Base-by-base conservation (phyloP, 2,329 filamentous ascomycete genomes). In the Pyrenochaeta sp. region DNA sequence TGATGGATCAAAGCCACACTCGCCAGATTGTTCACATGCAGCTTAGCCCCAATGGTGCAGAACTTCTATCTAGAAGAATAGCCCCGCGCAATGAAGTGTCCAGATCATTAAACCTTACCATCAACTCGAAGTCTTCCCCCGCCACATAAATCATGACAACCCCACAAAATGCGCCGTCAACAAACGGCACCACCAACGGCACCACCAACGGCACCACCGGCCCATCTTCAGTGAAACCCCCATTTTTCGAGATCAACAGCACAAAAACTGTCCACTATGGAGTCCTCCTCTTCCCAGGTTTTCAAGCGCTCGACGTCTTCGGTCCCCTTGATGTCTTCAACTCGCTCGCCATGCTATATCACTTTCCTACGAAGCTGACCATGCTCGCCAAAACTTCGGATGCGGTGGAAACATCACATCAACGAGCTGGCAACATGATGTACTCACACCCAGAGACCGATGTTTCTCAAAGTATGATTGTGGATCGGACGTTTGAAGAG, bases 251-350 rank as follows among this genome's bases (percentile, higher is more conserved):
- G 3, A 50, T 48, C 36, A 35, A 56, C n/a, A 44, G 51, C 18
- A 39, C 56, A 9, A 59, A 41, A 18, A 48, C 64, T 2, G 36
- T 66, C 1, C 61, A 67, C 31, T 69, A 66, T 59, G 58, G 63
- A 23, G 54, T 68, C 5, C 36, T 68, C 1, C 52, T 67, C 15
- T 69, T 67, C 39, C 57, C 56, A 4, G 59, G 56, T n/a, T 64
- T 67, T 27, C 62, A 68, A 41, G 66, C 66, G 36, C 73, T 70
- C 47, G 68, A 76, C 45, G 66, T 73, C 29, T 74, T 69, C 30
- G 81, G 80, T 1, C 81, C 80, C 2, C 65, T 83, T 2, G 78
- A 82, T 48, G 75, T 78, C 56, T 71, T 83, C 37, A 67, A 69
- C 46, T 64, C 66, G 9, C 61, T 76, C 30, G 57, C 69, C 21